phyloP scores from a whole-genome alignment of 768 basidiomycete genomes.

The Macrolepiota dolichaula region DNA sequence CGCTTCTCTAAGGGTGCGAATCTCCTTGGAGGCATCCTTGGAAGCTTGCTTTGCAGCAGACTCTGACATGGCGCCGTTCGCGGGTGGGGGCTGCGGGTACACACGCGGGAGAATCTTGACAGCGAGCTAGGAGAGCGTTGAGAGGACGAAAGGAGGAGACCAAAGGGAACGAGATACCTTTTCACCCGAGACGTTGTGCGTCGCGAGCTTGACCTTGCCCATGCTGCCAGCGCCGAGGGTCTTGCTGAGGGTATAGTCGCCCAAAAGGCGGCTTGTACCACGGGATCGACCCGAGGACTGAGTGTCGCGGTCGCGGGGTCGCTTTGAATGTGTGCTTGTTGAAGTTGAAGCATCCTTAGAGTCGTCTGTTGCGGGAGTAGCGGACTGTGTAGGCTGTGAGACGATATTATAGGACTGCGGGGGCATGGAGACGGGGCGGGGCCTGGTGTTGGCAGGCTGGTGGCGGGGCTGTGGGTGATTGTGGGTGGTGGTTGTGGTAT shows the following conservation, averaged over 20 bases:
- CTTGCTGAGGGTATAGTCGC: constrained; percentile 95
- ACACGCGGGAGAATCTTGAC: constrained; percentile 97
- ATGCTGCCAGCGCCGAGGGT: constrained; percentile 97
- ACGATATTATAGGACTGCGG: constrained; percentile 45
- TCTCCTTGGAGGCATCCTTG: constrained; percentile 94
- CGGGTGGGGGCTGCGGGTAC: constrained; percentile 52
- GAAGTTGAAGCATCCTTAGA: constrained; percentile 2
- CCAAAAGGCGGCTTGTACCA: constrained; percentile 66
- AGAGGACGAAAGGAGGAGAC: not conserved
- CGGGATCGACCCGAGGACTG: constrained; percentile 17
- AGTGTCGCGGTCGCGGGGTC: constrained; percentile 7
- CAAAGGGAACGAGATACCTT: constrained; percentile 58
- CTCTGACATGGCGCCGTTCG: constrained; percentile 40
- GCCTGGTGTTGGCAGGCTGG: constrained; percentile 36
- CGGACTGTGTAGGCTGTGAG: not conserved
- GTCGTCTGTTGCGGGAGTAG: constrained; percentile 12
- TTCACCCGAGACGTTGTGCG: constrained; percentile 84
- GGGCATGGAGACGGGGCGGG: constrained; percentile 74
- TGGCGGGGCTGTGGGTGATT: constrained; percentile 26
- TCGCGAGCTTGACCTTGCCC: constrained; percentile 98
- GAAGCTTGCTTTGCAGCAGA: constrained; percentile 72
- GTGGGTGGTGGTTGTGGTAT: constrained; percentile 44
- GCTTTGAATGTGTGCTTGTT: constrained; percentile 14
- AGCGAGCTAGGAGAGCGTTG: constrained; percentile 62
- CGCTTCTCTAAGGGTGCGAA: constrained; percentile 93